Evolutionary conservation across 2,329 filamentous ascomycete species (phyloP), one percentile per base, ranked within the genome.

Genomic region (Chaetomium olivaceum): DNA sequence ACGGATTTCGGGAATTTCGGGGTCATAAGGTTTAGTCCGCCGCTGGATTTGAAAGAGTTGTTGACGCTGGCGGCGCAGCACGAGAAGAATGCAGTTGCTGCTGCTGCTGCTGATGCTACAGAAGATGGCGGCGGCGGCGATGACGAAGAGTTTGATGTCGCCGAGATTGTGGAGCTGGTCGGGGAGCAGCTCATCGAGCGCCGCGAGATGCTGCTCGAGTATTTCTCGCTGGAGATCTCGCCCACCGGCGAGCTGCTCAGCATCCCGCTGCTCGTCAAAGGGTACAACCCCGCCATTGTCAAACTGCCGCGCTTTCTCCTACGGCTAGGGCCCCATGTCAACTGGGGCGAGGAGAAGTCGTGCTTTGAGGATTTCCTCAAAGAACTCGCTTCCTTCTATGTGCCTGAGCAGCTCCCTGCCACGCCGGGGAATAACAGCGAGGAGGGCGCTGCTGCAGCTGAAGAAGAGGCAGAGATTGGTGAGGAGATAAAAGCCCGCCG

Each of bases 1-100:
- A 96, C 93, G 0, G 93, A 99, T 74, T 99, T 99, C 78, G 92
- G 91, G 1, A 99, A 99, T 75, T 97, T 97, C 73, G 95, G 95
- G 2, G 78, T 83, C 25, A 93, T 99, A 65, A 87, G 86, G 12
- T 92, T 99, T 72, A 86, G 88, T 58, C 91, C 92, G 2, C 85
- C 92, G 0, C 83, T 97, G 0, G 82, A 87, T 65, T 79, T 99
- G 5, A 80, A 82, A 4, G 87, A 91, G 64, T 77, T 98, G 6
- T 82, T 99, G 16, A 79, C 80, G 14, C 85, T 96, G 51, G 94
- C 88, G 1, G 91, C 89, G 1, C 85, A 91, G 55, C 80, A 87
- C 36, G 91, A 97, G 74, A 87, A 87, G 73, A 78, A 80, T 69
- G 58, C 76, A 58, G 57, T 79, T 66, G 23, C 77, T 73, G 33